Evolutionary conservation across 352 stramenopile genomes (phyloP).

Genomic region (Globisporangium barbulae): DNA sequence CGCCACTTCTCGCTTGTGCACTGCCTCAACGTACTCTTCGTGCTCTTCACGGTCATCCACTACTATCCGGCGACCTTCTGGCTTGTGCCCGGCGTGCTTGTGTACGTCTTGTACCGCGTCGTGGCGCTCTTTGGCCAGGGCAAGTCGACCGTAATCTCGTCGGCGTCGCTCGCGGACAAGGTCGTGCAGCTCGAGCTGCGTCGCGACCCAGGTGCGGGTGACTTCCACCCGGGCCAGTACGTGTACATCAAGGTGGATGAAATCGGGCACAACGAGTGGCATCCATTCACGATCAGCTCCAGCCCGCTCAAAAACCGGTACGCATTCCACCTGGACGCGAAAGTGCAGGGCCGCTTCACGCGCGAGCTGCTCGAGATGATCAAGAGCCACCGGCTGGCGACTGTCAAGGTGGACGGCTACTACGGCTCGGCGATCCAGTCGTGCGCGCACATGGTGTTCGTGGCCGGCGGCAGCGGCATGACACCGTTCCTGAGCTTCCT

Average conservation of each 20-base stretch:
- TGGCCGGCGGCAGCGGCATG: constrained; percentile 70
- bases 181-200: constrained; percentile 59
- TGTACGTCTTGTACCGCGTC: constrained; percentile 61
- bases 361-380: constrained; percentile 41
- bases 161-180: constrained; percentile 34
- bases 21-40: constrained; percentile 42
- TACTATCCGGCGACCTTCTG: constrained; percentile 67
- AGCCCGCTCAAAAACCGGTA: constrained; percentile 42
- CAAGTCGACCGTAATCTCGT: constrained; percentile 40
- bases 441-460: constrained; percentile 57
- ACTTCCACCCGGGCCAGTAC: constrained; percentile 60
- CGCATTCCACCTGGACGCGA: constrained; percentile 52
- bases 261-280: constrained; percentile 58
- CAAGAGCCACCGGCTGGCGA: constrained; percentile 33
- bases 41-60: constrained; percentile 51
- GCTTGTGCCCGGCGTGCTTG: constrained; percentile 45
- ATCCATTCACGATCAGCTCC: constrained; percentile 71
- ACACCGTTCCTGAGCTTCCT: constrained; percentile 67
- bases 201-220: constrained; percentile 21
- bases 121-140: constrained; percentile 41
- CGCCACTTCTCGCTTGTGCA: constrained; percentile 54
- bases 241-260: constrained; percentile 68
- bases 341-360: constrained; percentile 66
- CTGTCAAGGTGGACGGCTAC: constrained; percentile 65
- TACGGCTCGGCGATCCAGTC: constrained; percentile 53